Base-by-base conservation (phyloP, 805 yeast genomes). In the Ogataea pilisensis region DNA sequence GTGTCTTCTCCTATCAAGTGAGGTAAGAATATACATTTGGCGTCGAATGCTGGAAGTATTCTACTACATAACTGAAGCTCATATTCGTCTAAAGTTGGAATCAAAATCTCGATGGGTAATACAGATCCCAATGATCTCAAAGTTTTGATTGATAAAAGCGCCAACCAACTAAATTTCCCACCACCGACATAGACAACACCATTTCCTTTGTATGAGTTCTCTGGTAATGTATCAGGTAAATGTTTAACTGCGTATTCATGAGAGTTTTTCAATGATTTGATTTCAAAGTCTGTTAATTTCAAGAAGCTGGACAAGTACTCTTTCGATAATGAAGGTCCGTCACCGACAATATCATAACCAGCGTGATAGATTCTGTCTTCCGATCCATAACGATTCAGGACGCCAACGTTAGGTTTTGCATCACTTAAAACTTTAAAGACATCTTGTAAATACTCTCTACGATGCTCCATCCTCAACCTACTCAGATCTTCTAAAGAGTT, bases 161-260 rank as follows among this genome's bases (percentile, higher is more conserved):
- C 76, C 44, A 83, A 65, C 73, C 90, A 81, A 49, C 81, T 78
- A 63, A 78, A 85, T 50, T 72, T 75, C 1, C 89, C 90, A 21
- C 95, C 95, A 12, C 91, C 93, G 28, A 85, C 89, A 47, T 70
- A 78, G 1, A 80, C 86, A 16, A 78, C 73, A 24, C 86, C 85
- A 53, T 75, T 66, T 2, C 80, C 76, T 4, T 58, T 54, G 53
- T 75, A 78, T 9, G 76, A 50, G 1, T 64, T 61, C 34, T 66
- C 70, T 0, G 78, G 79, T 3, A 64, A 54, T 37, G 63, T 60
- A 3, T 66, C 65, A 2, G 82, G 85, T 58, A 81, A 55, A 24
- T 61, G 62, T 3, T 59, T 53, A 17, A 75, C 66, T 8, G 76
- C 74, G 35, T 55, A 55, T 6, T 54, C 41, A 55, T 81, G 87